Base-by-base conservation (phyloP, 2,329 filamentous ascomycete genomes). In the Chrysoporthe austroafricana region DNA sequence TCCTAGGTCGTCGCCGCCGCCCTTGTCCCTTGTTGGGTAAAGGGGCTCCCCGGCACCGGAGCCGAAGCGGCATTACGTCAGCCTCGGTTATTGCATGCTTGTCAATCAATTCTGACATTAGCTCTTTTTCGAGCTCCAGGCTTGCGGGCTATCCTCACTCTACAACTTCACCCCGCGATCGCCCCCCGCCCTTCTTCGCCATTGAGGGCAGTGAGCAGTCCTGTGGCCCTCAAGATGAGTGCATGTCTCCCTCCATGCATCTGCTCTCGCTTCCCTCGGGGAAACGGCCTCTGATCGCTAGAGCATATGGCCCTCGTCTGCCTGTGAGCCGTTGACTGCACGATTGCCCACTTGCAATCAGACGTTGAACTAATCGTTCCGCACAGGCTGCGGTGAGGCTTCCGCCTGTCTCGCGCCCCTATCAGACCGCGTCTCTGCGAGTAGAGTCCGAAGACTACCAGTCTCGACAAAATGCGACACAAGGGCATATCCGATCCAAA, bases 181-280 rank as follows among this genome's bases (percentile, higher is more conserved):
- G 16, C n/a, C n/a, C 34, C 46, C 9, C 6, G 36, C 36, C 39
- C 3, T 14, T 14, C 21, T 1, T 56, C 11, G 54, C 54, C 52
- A 46, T 59, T 36, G 52, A 59, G 16, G 62, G 43, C 62, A 58
- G 42, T 48, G 52, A 42, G n/a, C 21, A 14, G 39, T 46, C 42
- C 42, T 42, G 14, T 26, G 26, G 42, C 14, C 34, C n/a, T 58
- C 62, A 64, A 48, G 39, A 64, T 64, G 62, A 58, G 42, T 64
- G 52, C 54, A 58, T 58, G 62, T 21, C 62, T 26, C 62, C 62
- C 62, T 64, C 32, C 11, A 64, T 64, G 62, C 39, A 58, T 58
- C n/a, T 44, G 62, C 52, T 18, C 21, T 26, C 32, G 14, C 16
- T 14, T 18, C 11, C 21, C 39, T 58, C 14, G 39, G 39, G 21